Conservation (phyloP, 2,329 filamentous ascomycete species). For the Pseudogymnoascus destructans region DNA sequence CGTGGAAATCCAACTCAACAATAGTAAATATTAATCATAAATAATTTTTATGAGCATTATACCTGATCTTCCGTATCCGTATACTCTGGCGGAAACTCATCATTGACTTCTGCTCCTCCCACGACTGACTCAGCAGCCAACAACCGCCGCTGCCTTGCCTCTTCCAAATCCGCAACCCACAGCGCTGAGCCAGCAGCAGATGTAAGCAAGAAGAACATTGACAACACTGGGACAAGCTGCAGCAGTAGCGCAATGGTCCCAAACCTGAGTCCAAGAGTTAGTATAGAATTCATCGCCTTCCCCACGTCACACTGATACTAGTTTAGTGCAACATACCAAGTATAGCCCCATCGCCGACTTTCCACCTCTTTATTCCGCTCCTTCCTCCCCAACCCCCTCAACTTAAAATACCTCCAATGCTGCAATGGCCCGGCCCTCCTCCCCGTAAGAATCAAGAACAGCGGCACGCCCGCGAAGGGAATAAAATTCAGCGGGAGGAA, state of each 20-base stretch:
- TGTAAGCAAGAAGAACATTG: slow-evolving; percentile 89
- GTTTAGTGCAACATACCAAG: slow-evolving; percentile 42
- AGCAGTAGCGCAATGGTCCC: slow-evolving; percentile 72
- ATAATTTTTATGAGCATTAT: not conserved
- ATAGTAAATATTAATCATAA: slow-evolving; percentile 2
- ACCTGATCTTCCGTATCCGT: slow-evolving; percentile 2
- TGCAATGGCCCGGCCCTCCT: slow-evolving; percentile 77
- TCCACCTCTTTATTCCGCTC: slow-evolving; percentile 59
- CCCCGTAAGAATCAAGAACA: slow-evolving; percentile 81
- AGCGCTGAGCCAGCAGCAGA: slow-evolving; percentile 73
- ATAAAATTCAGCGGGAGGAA: slow-evolving; percentile 78
- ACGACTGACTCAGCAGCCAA: not conserved
- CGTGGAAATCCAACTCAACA: not conserved
- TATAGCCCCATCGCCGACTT: slow-evolving; percentile 64
- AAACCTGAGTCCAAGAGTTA: slow-evolving; percentile 40
- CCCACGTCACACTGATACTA: not conserved
- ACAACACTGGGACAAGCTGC: slow-evolving; percentile 77
- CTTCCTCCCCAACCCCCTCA: slow-evolving; percentile 61
- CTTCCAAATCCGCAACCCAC: slow-evolving; percentile 72
- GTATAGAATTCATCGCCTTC: not conserved
- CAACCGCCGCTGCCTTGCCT: slow-evolving; percentile 22
- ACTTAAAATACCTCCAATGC: slow-evolving; percentile 80
- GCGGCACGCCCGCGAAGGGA: slow-evolving; percentile 66
- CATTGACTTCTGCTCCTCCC: not conserved
- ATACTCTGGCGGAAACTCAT: slow-evolving; percentile 5